Conservation (phyloP, 2,329 filamentous ascomycete genomes). For the Alternaria atra region DNA sequence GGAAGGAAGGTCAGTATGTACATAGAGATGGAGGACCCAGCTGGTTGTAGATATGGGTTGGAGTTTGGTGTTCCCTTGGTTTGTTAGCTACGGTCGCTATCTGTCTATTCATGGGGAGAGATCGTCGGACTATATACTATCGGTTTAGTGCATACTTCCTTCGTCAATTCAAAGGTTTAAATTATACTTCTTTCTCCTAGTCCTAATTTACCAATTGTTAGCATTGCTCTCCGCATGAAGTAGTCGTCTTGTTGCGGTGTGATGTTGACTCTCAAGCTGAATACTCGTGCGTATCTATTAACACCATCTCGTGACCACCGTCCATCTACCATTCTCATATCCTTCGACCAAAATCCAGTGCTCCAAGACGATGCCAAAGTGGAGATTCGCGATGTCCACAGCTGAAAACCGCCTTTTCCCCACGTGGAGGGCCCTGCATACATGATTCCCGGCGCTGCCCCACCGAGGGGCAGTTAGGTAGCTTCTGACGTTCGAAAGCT, state of each 20-base stretch:
- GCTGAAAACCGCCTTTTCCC: neutral
- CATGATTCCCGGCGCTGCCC: neutral
- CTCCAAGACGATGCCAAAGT: neutral
- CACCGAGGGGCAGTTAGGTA: neutral
- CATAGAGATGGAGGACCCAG: neutral
- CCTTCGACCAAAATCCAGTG: neutral
- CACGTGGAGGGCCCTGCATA: constrained; percentile 1
- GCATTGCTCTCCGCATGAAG: neutral
- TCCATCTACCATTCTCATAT: neutral
- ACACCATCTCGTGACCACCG: neutral
- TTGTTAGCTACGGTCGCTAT: neutral
- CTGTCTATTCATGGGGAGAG: neutral
- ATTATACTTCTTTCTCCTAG: neutral
- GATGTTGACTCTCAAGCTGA: neutral
- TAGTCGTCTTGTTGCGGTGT: neutral
- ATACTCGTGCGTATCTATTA: neutral
- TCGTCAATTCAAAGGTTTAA: neutral
- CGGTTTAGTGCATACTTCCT: neutral
- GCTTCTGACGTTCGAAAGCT: neutral
- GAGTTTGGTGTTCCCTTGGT: neutral
- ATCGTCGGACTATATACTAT: neutral
- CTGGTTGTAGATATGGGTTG: neutral
- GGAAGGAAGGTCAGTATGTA: neutral
- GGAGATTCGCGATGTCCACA: neutral
- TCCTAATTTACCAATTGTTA: neutral